phyloP scores from a whole-genome alignment of 2,329 filamentous ascomycete genomes.

The Rhynchosporium agropyri region DNA sequence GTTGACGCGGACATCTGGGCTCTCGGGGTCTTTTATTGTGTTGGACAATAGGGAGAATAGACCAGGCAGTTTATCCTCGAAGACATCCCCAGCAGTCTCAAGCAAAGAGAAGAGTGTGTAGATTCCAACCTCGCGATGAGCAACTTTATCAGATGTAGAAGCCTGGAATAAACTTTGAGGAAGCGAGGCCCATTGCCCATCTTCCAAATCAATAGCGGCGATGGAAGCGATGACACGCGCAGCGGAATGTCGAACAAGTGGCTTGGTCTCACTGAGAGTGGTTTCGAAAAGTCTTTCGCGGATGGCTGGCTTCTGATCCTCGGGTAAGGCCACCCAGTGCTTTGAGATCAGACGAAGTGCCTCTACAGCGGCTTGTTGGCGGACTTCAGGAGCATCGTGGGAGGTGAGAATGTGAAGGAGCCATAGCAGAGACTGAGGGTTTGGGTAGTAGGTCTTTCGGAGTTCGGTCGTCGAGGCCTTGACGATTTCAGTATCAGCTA shows the following conservation, averaged over 20 bases:
- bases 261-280: slow-evolving; percentile 76
- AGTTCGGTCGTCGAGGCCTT: slow-evolving; percentile 89
- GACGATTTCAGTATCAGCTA: slow-evolving; percentile 86
- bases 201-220: slow-evolving; percentile 81
- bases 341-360: slow-evolving; percentile 78
- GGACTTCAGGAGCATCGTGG: slow-evolving; percentile 62
- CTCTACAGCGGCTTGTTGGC: slow-evolving; percentile 91
- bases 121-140: slow-evolving; percentile 85
- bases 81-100: slow-evolving; percentile 83
- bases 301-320: slow-evolving; percentile 76
- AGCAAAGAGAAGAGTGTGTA: slow-evolving; percentile 93
- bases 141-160: slow-evolving; percentile 71
- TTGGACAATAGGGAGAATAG: slow-evolving; percentile 82
- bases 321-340: slow-evolving; percentile 78
- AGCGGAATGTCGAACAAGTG: slow-evolving; percentile 80
- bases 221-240: slow-evolving; percentile 87
- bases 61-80: slow-evolving; percentile 77
- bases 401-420: slow-evolving; percentile 87
- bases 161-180: slow-evolving; percentile 79
- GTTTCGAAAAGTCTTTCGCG: slow-evolving; percentile 83
- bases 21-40: slow-evolving; percentile 89
- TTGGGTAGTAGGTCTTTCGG: slow-evolving; percentile 90
- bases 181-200: slow-evolving; percentile 83
- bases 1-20: slow-evolving; percentile 90
- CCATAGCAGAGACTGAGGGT: slow-evolving; percentile 79